These are phyloP conservation scores for Nakaseomyces bracarensis DNA, from an alignment of 1,139 yeast species.

Conservation along the genomic window DNA sequence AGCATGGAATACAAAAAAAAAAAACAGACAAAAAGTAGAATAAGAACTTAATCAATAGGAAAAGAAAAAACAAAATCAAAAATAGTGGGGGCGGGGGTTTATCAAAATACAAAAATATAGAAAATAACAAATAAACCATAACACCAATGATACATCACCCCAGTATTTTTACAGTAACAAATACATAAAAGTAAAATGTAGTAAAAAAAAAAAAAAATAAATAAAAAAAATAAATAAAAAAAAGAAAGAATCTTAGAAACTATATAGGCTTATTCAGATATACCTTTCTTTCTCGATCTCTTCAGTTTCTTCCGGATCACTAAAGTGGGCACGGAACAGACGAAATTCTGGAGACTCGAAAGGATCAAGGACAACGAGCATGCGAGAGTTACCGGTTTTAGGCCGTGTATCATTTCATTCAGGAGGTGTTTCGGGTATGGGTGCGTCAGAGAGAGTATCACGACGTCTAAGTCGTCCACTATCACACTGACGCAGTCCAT, in stretches of 20 bases:
- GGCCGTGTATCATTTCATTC: constrained; percentile 71
- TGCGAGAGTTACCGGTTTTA: constrained; percentile 75
- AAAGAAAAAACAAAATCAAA: no score
- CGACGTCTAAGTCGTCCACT: constrained; percentile 24
- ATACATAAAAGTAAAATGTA: no score
- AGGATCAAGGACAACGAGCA: constrained; percentile 36
- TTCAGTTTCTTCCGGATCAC: constrained; percentile 79
- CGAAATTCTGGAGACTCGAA: constrained; percentile 28
- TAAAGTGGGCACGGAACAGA: constrained; percentile 75
- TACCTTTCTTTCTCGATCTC: constrained; percentile 49
- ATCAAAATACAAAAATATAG: no score
- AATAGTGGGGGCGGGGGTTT: no score
- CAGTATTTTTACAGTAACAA: no score
- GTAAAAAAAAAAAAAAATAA: background rate
- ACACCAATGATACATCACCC: no score
- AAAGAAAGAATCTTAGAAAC: no score
- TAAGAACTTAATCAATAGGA: no score
- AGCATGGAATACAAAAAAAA: no score
- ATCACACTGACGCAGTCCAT: constrained; percentile 28
- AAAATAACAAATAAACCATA: no score
- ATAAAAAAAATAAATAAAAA: no score
- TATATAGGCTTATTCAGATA: constrained; percentile 22
- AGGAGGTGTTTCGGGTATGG: constrained; percentile 82
- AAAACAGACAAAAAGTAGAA: no score
- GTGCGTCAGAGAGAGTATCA: constrained; percentile 38